Evolutionary conservation across 1,284 basidiomycete species (phyloP).

Genomic region (Coriolopsis trogii): DNA sequence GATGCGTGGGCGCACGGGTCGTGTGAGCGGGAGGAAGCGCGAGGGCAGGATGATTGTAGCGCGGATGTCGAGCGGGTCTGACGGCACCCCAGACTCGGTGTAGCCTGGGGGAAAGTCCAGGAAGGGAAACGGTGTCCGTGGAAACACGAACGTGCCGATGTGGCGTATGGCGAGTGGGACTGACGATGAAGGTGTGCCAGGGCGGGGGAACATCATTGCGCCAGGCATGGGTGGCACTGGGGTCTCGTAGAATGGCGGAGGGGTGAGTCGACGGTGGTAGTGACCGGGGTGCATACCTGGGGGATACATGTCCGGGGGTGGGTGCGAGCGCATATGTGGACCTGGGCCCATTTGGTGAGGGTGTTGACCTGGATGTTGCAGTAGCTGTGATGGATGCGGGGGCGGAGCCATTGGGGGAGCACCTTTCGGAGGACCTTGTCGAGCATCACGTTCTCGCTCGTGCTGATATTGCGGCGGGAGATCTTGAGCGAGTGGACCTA

Average conservation of each 20-base stretch:
- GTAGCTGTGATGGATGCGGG: slow-evolving; percentile 18
- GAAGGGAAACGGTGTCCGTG: slow-evolving; percentile 45
- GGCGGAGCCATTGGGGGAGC: slow-evolving; percentile 12
- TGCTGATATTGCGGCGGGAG: slow-evolving; percentile 17
- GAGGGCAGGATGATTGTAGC: slow-evolving; percentile 62
- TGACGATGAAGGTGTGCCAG: slow-evolving; percentile 19
- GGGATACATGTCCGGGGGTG: slow-evolving; percentile 11
- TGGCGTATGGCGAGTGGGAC: slow-evolving; percentile 43
- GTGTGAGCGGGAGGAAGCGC: slow-evolving; percentile 54
- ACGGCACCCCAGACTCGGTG: slow-evolving; percentile 16
- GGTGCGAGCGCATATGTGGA: slow-evolving; percentile 27
- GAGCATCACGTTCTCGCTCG: slow-evolving; percentile 23
- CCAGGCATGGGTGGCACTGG: slow-evolving; percentile 7
- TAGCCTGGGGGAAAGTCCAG: slow-evolving; percentile 36
- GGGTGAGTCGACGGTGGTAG: slow-evolving; percentile 19
- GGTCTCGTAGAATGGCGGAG: slow-evolving; percentile 14
- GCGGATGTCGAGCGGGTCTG: slow-evolving; percentile 55
- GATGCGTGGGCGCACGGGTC: slow-evolving; percentile 52
- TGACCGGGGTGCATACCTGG: slow-evolving; percentile 17
- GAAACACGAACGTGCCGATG: slow-evolving; percentile 58
- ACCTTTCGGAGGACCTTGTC: slow-evolving; percentile 23
- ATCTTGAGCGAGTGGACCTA: slow-evolving; percentile 12
- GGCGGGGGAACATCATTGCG: slow-evolving; percentile 19
- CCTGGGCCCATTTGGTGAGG: slow-evolving; percentile 23
- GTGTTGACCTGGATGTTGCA: slow-evolving; percentile 17